These are phyloP conservation scores for Madurella fahalii DNA, from an alignment of 2,329 filamentous ascomycete species.

Conservation along the genomic window DNA sequence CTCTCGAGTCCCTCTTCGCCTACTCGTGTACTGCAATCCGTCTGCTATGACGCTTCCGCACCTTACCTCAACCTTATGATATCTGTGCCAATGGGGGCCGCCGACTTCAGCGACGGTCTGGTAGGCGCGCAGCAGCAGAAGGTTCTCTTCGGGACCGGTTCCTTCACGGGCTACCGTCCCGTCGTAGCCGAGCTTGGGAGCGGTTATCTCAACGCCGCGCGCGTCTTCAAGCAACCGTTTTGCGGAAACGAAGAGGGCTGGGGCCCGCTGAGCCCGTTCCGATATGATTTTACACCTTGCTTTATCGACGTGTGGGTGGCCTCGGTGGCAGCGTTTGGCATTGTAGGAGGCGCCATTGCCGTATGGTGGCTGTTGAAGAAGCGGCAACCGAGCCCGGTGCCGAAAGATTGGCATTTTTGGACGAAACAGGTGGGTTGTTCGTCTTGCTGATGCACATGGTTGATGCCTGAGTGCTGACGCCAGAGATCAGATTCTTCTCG, in stretches of 20 bases:
- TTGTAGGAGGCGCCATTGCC: slow-evolving; percentile 71
- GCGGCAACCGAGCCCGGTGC: slow-evolving; percentile 60
- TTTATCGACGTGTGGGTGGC: slow-evolving; percentile 92
- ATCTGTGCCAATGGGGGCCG: slow-evolving; percentile 34
- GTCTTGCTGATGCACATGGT: slow-evolving; percentile 3
- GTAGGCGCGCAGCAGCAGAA: slow-evolving; percentile 35
- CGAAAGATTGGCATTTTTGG: slow-evolving; percentile 91
- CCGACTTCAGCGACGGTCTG: slow-evolving; percentile 30
- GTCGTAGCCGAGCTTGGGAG: slow-evolving; percentile 45
- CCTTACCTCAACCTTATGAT: slow-evolving; percentile 10
- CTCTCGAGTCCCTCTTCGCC: too few species aligned
- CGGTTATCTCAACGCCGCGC: slow-evolving; percentile 56
- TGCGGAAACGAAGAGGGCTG: slow-evolving; percentile 91
- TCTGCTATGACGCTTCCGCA: slow-evolving; percentile 23
- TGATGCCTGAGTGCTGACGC: not conserved
- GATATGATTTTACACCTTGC: slow-evolving; percentile 95
- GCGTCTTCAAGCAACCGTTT: slow-evolving; percentile 60
- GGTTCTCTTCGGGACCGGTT: slow-evolving; percentile 52
- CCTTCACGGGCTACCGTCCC: slow-evolving; percentile 56
- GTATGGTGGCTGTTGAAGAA: slow-evolving; percentile 74
- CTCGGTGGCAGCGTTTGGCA: slow-evolving; percentile 70
- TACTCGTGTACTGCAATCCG: not conserved
- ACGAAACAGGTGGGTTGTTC: slow-evolving; percentile 68
- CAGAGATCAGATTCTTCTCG: slow-evolving; percentile 51
- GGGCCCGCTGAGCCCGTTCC: slow-evolving; percentile 81